Conservation (phyloP, 108 stramenopile species). For the Stephanodiscus minutulus region DNA sequence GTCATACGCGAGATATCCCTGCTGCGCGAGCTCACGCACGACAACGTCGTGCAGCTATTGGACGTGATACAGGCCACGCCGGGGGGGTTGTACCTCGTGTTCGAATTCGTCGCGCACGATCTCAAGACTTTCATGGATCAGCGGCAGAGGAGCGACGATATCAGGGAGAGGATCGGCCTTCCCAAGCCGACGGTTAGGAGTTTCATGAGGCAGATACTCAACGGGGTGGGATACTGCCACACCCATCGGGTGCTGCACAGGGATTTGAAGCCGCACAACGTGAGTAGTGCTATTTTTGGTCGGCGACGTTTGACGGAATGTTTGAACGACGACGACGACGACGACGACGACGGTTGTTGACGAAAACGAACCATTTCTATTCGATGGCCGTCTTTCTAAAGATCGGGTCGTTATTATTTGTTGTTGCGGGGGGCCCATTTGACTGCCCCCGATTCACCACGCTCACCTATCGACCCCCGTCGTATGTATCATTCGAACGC, state of each 20-base stretch:
- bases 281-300: conserved; percentile 27
- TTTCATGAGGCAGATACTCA: conserved; percentile 83
- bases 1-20: conserved; percentile 91
- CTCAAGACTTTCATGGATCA: conserved; percentile 87
- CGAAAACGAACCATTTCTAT: too few relatives aligned
- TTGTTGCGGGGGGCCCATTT: too few relatives aligned
- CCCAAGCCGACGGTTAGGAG: conserved; percentile 66
- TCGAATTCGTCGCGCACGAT: conserved; percentile 87
- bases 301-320: background rate
- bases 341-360: too few relatives aligned
- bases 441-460: too few relatives aligned
- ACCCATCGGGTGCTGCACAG: conserved; percentile 87
- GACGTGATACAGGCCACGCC: conserved; percentile 83
- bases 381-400: too few relatives aligned
- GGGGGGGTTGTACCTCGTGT: conserved; percentile 83
- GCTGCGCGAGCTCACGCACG: conserved; percentile 83
- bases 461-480: background rate
- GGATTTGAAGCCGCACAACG: conserved; percentile 93
- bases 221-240: conserved; percentile 90
- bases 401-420: too few relatives aligned
- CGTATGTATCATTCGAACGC: background rate
- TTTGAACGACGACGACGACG: background rate
- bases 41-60: conserved; percentile 77
- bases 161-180: conserved; percentile 71
- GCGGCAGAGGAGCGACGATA: conserved; percentile 69